Evolutionary conservation across 768 basidiomycete genomes (phyloP).

Genomic region (Nidularia sp.): DNA sequence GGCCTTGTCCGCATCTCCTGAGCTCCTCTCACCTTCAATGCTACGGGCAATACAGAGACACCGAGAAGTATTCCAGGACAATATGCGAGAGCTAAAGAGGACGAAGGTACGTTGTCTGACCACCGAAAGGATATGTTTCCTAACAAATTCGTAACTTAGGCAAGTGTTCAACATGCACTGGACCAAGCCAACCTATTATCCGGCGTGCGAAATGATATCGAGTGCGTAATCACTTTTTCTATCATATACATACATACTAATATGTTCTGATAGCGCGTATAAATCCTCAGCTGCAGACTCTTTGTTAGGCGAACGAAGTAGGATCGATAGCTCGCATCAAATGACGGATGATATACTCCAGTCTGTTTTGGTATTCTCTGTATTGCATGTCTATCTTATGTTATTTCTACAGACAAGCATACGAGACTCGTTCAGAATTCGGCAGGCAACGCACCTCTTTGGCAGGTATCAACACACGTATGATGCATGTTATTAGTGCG

Average conservation of each 20-base stretch:
- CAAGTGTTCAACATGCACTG: constrained; percentile 77
- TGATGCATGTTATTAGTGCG: constrained; percentile 80
- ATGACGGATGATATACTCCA: constrained; percentile 93
- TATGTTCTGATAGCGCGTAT: constrained; percentile 66
- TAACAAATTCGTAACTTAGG: constrained; percentile 23
- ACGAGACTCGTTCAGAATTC: constrained; percentile 95
- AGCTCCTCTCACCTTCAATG: constrained; percentile 78
- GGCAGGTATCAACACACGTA: constrained; percentile 76
- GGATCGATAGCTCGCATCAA: constrained; percentile 88
- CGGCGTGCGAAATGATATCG: constrained; percentile 94
- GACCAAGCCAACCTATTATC: constrained; percentile 85
- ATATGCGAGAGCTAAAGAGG: constrained; percentile 75
- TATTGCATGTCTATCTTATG: constrained; percentile 2
- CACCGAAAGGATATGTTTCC: not conserved
- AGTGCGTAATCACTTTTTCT: too few relatives aligned
- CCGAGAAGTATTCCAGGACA: constrained; percentile 85
- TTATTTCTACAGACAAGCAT: constrained; percentile 72
- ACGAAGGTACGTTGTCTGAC: constrained; percentile 86
- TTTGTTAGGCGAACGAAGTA: constrained; percentile 79
- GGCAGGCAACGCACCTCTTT: constrained; percentile 73
- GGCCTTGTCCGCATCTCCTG: constrained; percentile 60
- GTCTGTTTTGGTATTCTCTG: constrained; percentile 42
- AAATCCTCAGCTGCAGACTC: constrained; percentile 87
- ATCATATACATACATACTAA: too few relatives aligned
- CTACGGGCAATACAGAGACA: constrained; percentile 88